phyloP scores from a whole-genome alignment of 495 filamentous ascomycete genomes.

The Talaromyces borbonicus region DNA sequence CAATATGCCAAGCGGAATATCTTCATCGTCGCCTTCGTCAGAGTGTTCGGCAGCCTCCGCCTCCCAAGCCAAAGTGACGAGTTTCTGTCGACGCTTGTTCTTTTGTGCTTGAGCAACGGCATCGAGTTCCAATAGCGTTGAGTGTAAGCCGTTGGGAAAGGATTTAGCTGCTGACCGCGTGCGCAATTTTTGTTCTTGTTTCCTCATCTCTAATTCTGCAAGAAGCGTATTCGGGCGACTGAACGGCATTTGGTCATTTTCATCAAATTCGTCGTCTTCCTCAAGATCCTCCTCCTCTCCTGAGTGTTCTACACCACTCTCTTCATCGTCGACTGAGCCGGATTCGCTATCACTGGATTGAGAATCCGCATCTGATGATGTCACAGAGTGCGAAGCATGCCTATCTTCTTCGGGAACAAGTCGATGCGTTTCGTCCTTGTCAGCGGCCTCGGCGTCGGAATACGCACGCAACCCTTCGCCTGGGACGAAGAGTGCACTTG shows the following conservation, averaged over 20 bases:
- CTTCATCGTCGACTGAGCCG: no score
- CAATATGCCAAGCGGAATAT: slow-evolving; percentile 77
- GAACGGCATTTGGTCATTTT: slow-evolving; percentile 38
- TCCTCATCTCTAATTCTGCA: slow-evolving; percentile 83
- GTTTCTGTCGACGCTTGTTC: slow-evolving; percentile 59
- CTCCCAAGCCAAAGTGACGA: slow-evolving; percentile 86
- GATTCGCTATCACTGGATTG: slow-evolving; percentile 15
- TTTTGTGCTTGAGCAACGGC: slow-evolving; percentile 82
- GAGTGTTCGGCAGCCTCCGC: slow-evolving; percentile 38
- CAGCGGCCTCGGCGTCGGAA: slow-evolving; percentile 3
- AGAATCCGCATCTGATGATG: slow-evolving; percentile 9
- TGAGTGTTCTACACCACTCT: slow-evolving; percentile 7
- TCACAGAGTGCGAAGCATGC: slow-evolving; percentile 10
- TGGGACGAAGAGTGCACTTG: neutral
- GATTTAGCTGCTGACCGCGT: slow-evolving; percentile 56
- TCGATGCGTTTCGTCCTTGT: neutral
- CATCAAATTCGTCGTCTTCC: slow-evolving; percentile 28
- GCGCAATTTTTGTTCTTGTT: slow-evolving; percentile 69
- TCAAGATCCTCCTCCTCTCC: slow-evolving; percentile 19
- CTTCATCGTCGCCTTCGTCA: slow-evolving; percentile 51
- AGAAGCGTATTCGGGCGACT: slow-evolving; percentile 81
- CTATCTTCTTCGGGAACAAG: neutral
- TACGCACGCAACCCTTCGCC: neutral
- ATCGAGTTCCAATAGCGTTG: slow-evolving; percentile 85
- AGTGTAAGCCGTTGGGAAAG: slow-evolving; percentile 68